Conservation (phyloP, 139 green algal species). For the Chlamydomonas incerta region DNA sequence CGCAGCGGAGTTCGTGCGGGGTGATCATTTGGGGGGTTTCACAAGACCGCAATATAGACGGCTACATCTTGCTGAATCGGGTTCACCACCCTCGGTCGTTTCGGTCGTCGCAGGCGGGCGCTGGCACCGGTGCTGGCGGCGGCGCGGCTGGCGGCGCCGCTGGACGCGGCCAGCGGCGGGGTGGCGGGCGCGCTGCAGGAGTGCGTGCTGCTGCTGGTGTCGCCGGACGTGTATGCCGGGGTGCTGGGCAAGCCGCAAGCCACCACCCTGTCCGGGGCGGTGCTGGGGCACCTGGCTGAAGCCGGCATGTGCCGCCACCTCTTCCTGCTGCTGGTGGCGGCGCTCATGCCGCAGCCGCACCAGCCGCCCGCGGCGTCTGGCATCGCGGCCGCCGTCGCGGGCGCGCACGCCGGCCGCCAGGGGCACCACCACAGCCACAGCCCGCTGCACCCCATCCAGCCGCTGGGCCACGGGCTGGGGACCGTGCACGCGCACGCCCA, state of each 20-base stretch:
- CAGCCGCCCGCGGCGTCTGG: too few species aligned
- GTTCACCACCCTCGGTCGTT: too few species aligned
- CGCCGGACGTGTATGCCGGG: neutral
- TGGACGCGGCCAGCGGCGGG: slow-evolving; percentile 1
- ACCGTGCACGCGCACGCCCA: neutral
- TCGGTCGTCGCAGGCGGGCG: neutral
- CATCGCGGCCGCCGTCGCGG: too few species aligned
- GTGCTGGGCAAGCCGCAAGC: slow-evolving; percentile 25
- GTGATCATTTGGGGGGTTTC: too few species aligned
- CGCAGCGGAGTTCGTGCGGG: too few species aligned
- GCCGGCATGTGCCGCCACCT: slow-evolving; percentile 25
- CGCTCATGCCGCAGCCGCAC: neutral
- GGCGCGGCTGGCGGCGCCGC: neutral
- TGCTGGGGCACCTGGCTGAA: slow-evolving; percentile 9
- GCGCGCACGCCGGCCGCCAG: too few species aligned
- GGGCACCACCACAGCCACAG: neutral
- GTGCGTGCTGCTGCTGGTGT: slow-evolving; percentile 39
- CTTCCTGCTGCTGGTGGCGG: neutral
- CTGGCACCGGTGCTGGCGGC: slow-evolving; percentile 2
- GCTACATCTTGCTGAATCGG: too few species aligned
- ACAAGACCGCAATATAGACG: too few species aligned
- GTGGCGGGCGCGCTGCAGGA: slow-evolving; percentile 17
- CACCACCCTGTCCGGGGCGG: neutral
- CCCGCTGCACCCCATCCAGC: neutral
- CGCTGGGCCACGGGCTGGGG: too few species aligned